Evolutionary conservation across 352 stramenopile species (phyloP).

Genomic region (Phytophthora meadii): DNA sequence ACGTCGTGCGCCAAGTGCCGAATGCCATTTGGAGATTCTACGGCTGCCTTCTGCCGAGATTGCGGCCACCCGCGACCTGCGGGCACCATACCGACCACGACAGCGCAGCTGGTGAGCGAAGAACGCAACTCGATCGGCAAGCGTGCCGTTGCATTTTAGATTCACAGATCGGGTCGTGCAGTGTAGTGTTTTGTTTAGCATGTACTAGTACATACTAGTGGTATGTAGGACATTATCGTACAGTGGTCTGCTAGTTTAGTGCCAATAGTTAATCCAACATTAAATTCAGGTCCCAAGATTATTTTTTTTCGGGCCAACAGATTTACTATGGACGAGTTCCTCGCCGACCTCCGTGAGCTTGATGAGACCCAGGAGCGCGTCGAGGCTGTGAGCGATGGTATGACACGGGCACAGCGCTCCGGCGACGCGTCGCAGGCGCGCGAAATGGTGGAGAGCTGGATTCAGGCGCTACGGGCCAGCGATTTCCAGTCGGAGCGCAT

Average conservation of each 20-base stretch:
- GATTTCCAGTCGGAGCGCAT: conserved; percentile 85
- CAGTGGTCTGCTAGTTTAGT: too few species aligned
- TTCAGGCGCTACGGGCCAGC: conserved; percentile 65
- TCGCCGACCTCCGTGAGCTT: conserved; percentile 75
- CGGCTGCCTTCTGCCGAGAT: conserved; percentile 71
- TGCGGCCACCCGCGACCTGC: conserved; percentile 66
- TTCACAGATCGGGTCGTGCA: too few species aligned
- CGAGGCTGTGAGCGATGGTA: conserved; percentile 78
- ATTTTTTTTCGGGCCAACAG: conserved; percentile 11
- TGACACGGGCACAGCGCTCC: conserved; percentile 59
- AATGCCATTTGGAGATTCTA: conserved; percentile 58
- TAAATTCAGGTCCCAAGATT: too few species aligned
- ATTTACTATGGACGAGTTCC: conserved; percentile 70
- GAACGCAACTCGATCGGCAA: conserved; percentile 25
- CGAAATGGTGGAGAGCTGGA: conserved; percentile 75
- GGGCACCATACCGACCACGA: conserved; percentile 14
- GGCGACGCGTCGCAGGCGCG: conserved; percentile 33
- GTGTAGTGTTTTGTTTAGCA: too few species aligned
- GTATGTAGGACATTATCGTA: too few species aligned
- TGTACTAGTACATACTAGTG: too few species aligned
- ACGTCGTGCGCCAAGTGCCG: conserved; percentile 59
- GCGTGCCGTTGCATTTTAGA: conserved; percentile 33
- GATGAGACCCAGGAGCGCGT: conserved; percentile 88
- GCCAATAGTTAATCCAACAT: too few species aligned
- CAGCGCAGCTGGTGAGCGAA: conserved; percentile 23